These are phyloP conservation scores for Carpinus fangiana DNA, from an alignment of 306 rosid species.

Conservation along the genomic window DNA sequence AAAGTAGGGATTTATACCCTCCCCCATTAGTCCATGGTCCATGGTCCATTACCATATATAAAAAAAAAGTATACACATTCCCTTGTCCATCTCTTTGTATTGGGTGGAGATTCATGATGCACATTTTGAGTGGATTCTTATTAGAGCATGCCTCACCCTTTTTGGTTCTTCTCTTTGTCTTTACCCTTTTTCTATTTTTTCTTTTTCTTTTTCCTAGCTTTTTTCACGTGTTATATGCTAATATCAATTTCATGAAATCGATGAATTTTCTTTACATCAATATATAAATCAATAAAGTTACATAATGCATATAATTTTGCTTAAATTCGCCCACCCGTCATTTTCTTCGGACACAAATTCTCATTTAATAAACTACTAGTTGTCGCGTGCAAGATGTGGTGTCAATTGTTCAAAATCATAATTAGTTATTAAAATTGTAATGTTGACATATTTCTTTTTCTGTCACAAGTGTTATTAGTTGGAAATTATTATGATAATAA, in stretches of 20 bases:
- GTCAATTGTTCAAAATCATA: no score
- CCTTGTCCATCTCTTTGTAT: conserved; percentile 40
- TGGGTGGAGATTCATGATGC: conserved; percentile 66
- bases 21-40: conserved; percentile 15
- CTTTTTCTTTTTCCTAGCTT: conserved; percentile 38
- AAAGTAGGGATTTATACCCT: conserved; percentile 35
- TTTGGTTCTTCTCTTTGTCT: conserved; percentile 43
- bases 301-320: conserved; percentile 11
- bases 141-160: conserved; percentile 56
- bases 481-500: neutral
- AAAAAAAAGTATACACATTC: conserved; percentile 19
- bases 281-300: neutral
- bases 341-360: no score
- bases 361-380: no score
- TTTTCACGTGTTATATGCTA: conserved; percentile 58
- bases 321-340: neutral
- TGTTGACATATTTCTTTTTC: no score
- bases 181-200: conserved; percentile 11
- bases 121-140: conserved; percentile 66
- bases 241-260: conserved; percentile 30
- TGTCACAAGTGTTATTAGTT: neutral
- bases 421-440: no score
- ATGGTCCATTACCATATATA: conserved; percentile 15
- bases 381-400: no score
- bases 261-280: neutral